A percentile compares a stretch with the other conserved stretches of the same genome.
Conservation (phyloP, 2,329 filamentous ascomycete genomes). For the Teratosphaeria nubilosa region DNA sequence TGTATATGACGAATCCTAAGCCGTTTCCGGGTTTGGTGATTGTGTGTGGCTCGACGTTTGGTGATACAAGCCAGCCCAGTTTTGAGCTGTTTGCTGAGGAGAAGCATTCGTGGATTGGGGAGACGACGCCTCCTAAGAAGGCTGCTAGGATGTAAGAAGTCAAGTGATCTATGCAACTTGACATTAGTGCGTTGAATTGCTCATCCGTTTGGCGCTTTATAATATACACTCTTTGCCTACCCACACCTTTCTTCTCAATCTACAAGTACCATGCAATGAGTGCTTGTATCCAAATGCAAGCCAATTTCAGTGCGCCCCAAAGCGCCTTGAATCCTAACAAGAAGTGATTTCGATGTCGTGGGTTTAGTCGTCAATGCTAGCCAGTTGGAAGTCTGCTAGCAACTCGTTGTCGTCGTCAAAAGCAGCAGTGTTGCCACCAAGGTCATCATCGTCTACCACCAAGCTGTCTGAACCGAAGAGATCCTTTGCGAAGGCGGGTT, state of each 20-base stretch:
- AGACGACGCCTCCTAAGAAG: conserved; percentile 8
- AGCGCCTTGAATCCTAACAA: not conserved
- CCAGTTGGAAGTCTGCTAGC: not conserved
- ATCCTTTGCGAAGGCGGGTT: not conserved
- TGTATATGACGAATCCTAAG: conserved; percentile 12
- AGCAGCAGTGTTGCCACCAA: not conserved
- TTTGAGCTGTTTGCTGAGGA: conserved; percentile 9
- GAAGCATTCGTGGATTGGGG: conserved; percentile 8
- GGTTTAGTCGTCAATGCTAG: not conserved
- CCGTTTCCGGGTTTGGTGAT: conserved; percentile 11
- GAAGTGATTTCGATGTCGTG: not conserved
- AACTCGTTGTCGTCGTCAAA: not conserved
- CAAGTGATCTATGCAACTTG: not conserved
- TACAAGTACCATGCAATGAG: not conserved
- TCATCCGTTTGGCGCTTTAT: too few species aligned
- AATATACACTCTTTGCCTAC: not conserved
- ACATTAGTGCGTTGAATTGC: not conserved
- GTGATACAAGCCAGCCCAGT: conserved; percentile 8
- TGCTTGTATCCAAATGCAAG: not conserved
- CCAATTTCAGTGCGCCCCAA: not conserved
- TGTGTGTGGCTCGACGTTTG: conserved; percentile 9
- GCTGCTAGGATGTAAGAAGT: not conserved
- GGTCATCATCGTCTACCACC: not conserved
- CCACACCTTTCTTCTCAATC: not conserved
- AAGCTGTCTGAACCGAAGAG: not conserved